Percentiles rank a stretch among this genome's conserved stretches.
Conservation (phyloP, 441 rosid species). For the Raphanus hybrid region DNA sequence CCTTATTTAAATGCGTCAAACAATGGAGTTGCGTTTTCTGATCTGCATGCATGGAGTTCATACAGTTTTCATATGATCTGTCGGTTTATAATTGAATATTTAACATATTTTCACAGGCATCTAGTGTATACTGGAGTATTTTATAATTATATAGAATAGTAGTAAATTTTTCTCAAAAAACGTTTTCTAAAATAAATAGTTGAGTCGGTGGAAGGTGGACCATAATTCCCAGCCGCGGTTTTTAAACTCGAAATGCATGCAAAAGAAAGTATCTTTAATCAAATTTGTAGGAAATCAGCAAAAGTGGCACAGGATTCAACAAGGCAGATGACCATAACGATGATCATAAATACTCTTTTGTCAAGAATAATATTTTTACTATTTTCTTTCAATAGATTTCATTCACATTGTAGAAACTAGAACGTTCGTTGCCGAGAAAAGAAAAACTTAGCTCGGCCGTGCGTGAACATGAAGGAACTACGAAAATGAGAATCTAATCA, state of each 20-base stretch:
- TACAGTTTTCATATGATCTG: not conserved
- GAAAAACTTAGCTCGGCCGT: not conserved
- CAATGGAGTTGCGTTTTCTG: conserved; percentile 4
- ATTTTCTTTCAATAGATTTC: not conserved
- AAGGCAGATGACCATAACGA: conserved; percentile 11
- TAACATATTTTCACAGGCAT: not conserved
- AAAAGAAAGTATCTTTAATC: conserved; percentile 2
- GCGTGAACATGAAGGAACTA: conserved; percentile 27
- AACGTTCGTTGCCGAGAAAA: conserved; percentile 14
- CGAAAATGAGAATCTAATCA: conserved; percentile 13
- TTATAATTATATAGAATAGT: too few relatives aligned
- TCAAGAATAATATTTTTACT: not conserved
- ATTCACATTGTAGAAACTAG: not conserved
- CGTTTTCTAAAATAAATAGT: too few relatives aligned
- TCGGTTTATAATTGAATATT: not conserved
- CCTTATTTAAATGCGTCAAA: not conserved
- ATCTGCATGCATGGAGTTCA: not conserved
- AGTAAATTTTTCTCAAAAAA: too few relatives aligned
- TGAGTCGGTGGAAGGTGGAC: conserved; percentile 27
- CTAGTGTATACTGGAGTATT: not conserved
- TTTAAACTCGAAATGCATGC: not conserved
- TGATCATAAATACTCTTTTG: conserved; percentile 11
- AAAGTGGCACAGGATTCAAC: conserved; percentile 36
- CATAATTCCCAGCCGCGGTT: conserved; percentile 10
- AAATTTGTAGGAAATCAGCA: conserved; percentile 31